Conservation (phyloP, 2,329 filamentous ascomycete genomes). For the Colletotrichum karsti region DNA sequence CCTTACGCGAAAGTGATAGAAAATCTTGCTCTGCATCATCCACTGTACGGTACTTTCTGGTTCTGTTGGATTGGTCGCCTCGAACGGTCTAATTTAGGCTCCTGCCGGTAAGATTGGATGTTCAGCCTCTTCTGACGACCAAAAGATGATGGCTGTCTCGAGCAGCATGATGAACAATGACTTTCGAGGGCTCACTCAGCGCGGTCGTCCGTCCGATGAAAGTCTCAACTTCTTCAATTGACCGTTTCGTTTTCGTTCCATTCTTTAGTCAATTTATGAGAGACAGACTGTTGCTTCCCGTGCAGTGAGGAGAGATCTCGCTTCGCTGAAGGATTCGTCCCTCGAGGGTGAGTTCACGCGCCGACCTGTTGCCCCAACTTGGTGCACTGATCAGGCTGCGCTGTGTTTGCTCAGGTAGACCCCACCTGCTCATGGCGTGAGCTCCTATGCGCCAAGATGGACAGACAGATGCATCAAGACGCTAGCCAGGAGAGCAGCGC, state of each 20-base stretch:
- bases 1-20: no score
- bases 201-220: no score
- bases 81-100: background rate
- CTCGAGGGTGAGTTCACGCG: background rate
- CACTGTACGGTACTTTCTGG: background rate
- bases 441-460: slow-evolving; percentile 9
- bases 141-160: background rate
- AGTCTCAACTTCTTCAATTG: no score
- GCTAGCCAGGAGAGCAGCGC: background rate
- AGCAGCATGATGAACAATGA: no score
- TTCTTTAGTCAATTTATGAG: no score
- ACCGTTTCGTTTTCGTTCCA: no score
- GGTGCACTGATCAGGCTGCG: background rate
- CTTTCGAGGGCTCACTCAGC: no score
- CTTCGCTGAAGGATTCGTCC: background rate
- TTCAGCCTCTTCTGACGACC: background rate
- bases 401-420: background rate
- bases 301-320: background rate
- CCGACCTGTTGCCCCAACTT: background rate
- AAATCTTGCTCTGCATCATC: no score
- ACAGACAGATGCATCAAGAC: background rate
- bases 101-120: background rate
- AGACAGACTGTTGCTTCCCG: no score
- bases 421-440: background rate
- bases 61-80: background rate